Conservation (phyloP, 768 basidiomycete genomes). For the Aureoboletus auriporus region DNA sequence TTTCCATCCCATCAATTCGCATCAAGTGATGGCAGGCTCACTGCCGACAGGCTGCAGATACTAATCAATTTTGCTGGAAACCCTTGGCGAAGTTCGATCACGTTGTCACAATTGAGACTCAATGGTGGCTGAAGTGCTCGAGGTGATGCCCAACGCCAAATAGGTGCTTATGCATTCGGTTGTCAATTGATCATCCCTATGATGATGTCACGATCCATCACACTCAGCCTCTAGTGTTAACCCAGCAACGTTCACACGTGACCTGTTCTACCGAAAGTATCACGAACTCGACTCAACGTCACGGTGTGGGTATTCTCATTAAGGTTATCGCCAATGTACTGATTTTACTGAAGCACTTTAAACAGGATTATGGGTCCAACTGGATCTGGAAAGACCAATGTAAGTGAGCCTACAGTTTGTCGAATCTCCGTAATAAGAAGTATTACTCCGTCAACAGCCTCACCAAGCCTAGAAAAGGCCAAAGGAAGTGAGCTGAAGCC, state of each 20-base stretch:
- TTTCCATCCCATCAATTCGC: too few species aligned
- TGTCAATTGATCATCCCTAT: too few species aligned
- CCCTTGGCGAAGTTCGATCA: too few species aligned
- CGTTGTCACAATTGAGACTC: too few species aligned
- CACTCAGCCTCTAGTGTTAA: too few species aligned
- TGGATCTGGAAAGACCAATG: constrained; percentile 23
- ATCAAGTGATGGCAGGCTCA: too few species aligned
- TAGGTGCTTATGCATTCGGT: too few species aligned
- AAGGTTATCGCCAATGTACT: neutral
- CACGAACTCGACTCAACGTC: constrained; percentile 7
- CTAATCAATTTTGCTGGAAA: too few species aligned
- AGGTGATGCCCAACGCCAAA: too few species aligned
- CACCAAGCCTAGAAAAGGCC: neutral
- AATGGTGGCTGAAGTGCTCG: too few species aligned
- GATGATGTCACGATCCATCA: too few species aligned
- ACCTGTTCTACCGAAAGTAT: neutral
- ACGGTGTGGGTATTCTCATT: constrained; percentile 9
- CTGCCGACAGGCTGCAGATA: too few species aligned
- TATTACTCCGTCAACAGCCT: constrained; percentile 14
- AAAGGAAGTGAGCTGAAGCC: constrained; percentile 5
- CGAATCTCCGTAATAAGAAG: neutral
- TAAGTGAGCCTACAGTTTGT: neutral
- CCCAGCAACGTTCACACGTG: neutral
- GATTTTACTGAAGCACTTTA: neutral
- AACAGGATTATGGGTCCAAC: constrained; percentile 23